Conservation (phyloP, 306 rosid genomes). For the Lathyrus tuberosus region DNA sequence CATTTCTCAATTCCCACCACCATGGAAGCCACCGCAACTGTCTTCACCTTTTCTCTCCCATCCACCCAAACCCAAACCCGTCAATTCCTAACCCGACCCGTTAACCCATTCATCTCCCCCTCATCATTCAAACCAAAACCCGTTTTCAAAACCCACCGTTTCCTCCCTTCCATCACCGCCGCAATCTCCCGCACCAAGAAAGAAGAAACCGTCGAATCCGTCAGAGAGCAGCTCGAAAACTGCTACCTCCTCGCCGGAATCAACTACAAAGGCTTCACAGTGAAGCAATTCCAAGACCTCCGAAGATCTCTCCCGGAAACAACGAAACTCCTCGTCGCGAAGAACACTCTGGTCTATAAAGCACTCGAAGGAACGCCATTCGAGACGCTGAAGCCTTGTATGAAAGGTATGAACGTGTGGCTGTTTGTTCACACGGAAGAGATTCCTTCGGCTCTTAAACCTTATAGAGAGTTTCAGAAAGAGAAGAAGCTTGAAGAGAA, state of each 20-base stretch:
- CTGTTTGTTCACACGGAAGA: slow-evolving; percentile 91
- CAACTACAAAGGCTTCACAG: slow-evolving; percentile 87
- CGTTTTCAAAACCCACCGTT: slow-evolving; percentile 21
- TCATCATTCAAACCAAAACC: slow-evolving; percentile 33
- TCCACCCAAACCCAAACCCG: slow-evolving; percentile 48
- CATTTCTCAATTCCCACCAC: slow-evolving; percentile 1
- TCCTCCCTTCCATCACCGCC: slow-evolving; percentile 51
- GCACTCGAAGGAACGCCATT: slow-evolving; percentile 83
- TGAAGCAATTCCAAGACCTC: slow-evolving; percentile 86
- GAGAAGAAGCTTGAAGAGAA: slow-evolving; percentile 82
- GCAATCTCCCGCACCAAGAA: slow-evolving; percentile 83
- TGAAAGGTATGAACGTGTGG: slow-evolving; percentile 98
- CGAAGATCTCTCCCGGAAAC: slow-evolving; percentile 69
- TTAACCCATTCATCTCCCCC: slow-evolving; percentile 43
- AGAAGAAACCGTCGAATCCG: slow-evolving; percentile 76
- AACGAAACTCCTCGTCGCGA: slow-evolving; percentile 76
- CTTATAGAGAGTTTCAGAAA: slow-evolving; percentile 83
- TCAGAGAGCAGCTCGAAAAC: slow-evolving; percentile 66
- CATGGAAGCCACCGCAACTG: slow-evolving; percentile 79
- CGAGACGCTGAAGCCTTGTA: slow-evolving; percentile 83
- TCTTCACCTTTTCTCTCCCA: slow-evolving; percentile 49
- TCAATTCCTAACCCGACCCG: slow-evolving; percentile 46
- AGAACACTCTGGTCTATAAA: slow-evolving; percentile 86
- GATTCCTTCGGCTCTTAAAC: slow-evolving; percentile 82
- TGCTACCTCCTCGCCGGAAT: slow-evolving; percentile 84